Base-by-base conservation (phyloP, 106 monocot genomes). In the Agapanthus africanus region DNA sequence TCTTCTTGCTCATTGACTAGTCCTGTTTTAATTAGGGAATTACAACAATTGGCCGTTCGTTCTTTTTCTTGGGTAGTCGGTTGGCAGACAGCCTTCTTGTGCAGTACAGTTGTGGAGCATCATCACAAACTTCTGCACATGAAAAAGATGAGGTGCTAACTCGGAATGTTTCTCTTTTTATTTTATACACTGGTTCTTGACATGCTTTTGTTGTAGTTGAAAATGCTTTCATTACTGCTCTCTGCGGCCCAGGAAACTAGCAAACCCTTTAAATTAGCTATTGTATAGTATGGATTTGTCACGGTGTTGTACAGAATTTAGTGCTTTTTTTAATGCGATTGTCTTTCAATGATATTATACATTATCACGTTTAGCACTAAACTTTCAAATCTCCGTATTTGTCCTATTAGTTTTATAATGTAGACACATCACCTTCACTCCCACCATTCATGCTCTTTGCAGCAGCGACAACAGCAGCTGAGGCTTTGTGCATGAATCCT, bases 51-150 rank as follows among this genome's bases (percentile, higher is more conserved):
- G 97, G 97, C 10, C 83, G 73, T 74, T 90, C 83, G 15, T 99
- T 99, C 69, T 99, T 99, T 82, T 99, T 99, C 84, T 79, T 99
- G 79, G 89, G 86, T 44, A 99, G 97, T 74, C 84, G 92, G 40
- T 76, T 99, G 70, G 97, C 86, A 49, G 92, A 99, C 64, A 99
- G 97, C 64, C 81, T 99, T 75, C 90, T 99, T 66, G 92, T 99
- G 35, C 92, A 99, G 74, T 99, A 85, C 70, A 87, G 84, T 69
- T 80, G 62, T 79, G 87, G 84, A 33, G 56, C 71, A 66, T 79
- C 84, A 7, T 64, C 40, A 11, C 36, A 75, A 69, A 69, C 59
- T 69, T 71, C 85, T 76, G 19, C 50, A 15, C 62, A 82, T 67
- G 66, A 66, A 30, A 84, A 82, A 63, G 89, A 99, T 61, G 90